Evolutionary conservation across 2,329 filamentous ascomycete genomes (phyloP).

Genomic region (Trichoderma lentiforme): DNA sequence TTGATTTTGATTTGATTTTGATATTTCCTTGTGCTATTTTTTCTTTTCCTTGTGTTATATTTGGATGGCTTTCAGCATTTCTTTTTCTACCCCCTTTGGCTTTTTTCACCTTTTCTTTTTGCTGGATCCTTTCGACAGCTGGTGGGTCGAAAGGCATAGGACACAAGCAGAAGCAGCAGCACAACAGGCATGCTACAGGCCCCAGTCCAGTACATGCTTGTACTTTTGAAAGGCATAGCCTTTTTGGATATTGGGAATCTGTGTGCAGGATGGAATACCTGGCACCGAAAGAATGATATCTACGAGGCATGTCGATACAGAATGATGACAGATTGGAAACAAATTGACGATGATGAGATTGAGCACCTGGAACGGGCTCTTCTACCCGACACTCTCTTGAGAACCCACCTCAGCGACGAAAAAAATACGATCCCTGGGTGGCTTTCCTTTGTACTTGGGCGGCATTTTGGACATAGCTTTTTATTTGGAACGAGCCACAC

Average conservation of each 20-base stretch:
- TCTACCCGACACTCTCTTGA: constrained; percentile 16
- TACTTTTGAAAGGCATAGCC: constrained; percentile 16
- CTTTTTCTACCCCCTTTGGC: background rate
- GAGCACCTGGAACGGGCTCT: constrained; percentile 13
- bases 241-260: constrained; percentile 18
- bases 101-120: background rate
- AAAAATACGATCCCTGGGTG: background rate
- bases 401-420: constrained; percentile 10
- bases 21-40: constrained; percentile 18
- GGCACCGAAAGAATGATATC: background rate
- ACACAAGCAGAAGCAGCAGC: constrained; percentile 15
- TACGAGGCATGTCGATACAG: constrained; percentile 15
- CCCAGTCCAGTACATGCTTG: constrained; percentile 16
- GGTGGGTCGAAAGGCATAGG: constrained; percentile 14
- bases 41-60: constrained; percentile 16
- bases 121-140: background rate
- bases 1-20: constrained; percentile 24
- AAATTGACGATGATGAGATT: constrained; percentile 11
- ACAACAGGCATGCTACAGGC: constrained; percentile 18
- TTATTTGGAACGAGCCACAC: constrained; percentile 12
- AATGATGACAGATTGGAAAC: constrained; percentile 16
- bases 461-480: constrained; percentile 14
- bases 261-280: constrained; percentile 10
- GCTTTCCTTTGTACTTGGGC: constrained; percentile 18
- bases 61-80: constrained; percentile 3